Base-by-base conservation (phyloP, 805 yeast genomes). In the Lipomyces starkeyi region DNA sequence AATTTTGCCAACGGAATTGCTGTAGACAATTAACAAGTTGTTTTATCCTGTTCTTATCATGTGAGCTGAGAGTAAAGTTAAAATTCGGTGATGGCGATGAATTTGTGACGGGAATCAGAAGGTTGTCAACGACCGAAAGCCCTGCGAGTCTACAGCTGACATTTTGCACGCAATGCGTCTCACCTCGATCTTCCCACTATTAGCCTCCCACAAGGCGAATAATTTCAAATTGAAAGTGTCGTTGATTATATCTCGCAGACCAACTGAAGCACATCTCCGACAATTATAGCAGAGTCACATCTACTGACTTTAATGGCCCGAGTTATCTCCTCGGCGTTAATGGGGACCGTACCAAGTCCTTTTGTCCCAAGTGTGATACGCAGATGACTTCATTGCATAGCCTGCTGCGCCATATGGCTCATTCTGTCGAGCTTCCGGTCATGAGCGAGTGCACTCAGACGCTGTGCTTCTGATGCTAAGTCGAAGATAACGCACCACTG, bases 291-390 rank as follows among this genome's bases (percentile, higher is more conserved):
- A n/a, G n/a, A n/a, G n/a, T n/a, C 53, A 47, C 53, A 47, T 47
- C 37, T 35, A 7, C 7, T 35, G 37, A 35, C 37, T 35, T 35
- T 35, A 13, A 35, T 35, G 11, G 37, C 37, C 53, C 6, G 53
- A 47, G n/a, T 47, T 13, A 47, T 47, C 53, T n/a, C 53, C 53
- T 47, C 53, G 53, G 22, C 17, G n/a, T 47, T 47, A 47, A 14
- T 47, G 53, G 17, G 17, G 22, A 47, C 53, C n/a, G 53, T 14
- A 22, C 9, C 53, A 47, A 6, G 25, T 47, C 6, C 53, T 47
- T 47, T 22, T 47, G 22, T 47, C 53, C 53, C 53, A 47, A 47
- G 53, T 47, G 53, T 14, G 53, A 47, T 6, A 22, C 53, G 22
- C 53, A 47, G 53, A 47, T 47, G 2, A n/a, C 11, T 47, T 47